Percentiles rank a stretch among this genome's conserved stretches.
Evolutionary conservation across 2,329 filamentous ascomycete species (phyloP).

Genomic region (Alternaria sp.): DNA sequence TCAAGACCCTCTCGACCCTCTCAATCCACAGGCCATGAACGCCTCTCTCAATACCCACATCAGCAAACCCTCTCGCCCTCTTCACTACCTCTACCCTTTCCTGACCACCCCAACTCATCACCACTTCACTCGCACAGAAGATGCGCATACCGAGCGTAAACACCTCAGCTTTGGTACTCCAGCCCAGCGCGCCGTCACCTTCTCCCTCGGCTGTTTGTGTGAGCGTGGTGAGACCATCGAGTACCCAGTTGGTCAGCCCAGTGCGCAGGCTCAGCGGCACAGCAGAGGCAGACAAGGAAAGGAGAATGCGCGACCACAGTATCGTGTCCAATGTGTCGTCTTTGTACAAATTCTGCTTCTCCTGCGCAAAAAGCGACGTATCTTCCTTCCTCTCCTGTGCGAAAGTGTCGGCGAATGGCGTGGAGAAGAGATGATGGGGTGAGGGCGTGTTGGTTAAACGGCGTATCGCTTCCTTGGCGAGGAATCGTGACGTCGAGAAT

Average conservation of each 20-base stretch:
- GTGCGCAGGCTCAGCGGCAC: constrained; percentile 23
- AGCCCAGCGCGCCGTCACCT: constrained; percentile 73
- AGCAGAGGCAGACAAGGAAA: constrained; percentile 24
- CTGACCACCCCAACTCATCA: constrained; percentile 37
- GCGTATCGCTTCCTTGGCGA: constrained; percentile 47
- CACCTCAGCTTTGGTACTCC: constrained; percentile 71
- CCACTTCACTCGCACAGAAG: constrained; percentile 51
- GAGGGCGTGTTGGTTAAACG: constrained; percentile 47
- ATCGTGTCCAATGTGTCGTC: constrained; percentile 78
- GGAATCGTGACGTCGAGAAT: constrained; percentile 41
- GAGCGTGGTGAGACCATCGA: constrained; percentile 58
- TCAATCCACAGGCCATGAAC: constrained; percentile 49
- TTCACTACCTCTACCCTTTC: constrained; percentile 30
- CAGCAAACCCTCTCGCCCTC: constrained; percentile 34
- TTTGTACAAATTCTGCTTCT: constrained; percentile 94
- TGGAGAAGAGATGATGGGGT: neutral
- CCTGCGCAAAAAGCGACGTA: constrained; percentile 78
- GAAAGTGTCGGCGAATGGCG: constrained; percentile 30
- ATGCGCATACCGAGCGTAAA: constrained; percentile 65
- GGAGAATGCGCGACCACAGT: constrained; percentile 68
- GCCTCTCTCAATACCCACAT: constrained; percentile 23
- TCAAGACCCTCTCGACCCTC: constrained; percentile 44
- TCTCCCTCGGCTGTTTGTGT: constrained; percentile 41
- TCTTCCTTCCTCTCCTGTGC: constrained; percentile 54
- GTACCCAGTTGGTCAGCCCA: constrained; percentile 55